A percentile compares a stretch with the other conserved stretches of the same genome.
These are phyloP conservation scores for Halophytophthora polymorphica DNA, from an alignment of 352 stramenopile species.

Conservation along the genomic window DNA sequence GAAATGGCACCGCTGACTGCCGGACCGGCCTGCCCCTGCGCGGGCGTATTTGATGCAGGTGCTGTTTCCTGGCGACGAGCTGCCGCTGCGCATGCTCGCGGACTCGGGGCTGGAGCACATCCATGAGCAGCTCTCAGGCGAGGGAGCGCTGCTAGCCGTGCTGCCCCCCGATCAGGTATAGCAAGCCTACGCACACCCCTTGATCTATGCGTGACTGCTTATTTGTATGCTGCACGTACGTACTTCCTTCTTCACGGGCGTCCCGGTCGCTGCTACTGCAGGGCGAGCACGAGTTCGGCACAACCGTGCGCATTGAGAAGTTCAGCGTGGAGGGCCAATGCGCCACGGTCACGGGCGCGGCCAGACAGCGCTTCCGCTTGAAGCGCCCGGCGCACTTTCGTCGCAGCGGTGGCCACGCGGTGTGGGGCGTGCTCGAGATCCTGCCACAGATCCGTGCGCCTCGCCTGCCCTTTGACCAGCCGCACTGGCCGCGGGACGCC, in stretches of 20 bases:
- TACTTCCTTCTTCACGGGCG: neutral
- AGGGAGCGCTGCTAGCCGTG: slow-evolving; percentile 57
- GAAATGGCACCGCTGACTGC: too few relatives aligned
- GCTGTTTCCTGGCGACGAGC: slow-evolving; percentile 76
- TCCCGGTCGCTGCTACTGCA: slow-evolving; percentile 4
- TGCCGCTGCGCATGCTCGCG: slow-evolving; percentile 74
- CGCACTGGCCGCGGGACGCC: slow-evolving; percentile 10
- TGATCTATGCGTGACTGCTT: too few relatives aligned
- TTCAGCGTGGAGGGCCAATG: slow-evolving; percentile 42
- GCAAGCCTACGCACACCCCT: too few relatives aligned
- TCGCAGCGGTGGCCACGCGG: slow-evolving; percentile 6
- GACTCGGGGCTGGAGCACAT: slow-evolving; percentile 48
- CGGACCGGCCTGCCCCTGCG: too few relatives aligned
- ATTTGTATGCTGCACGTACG: too few relatives aligned
- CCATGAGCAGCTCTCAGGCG: slow-evolving; percentile 36
- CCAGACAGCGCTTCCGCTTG: slow-evolving; percentile 68
- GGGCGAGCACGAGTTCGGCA: slow-evolving; percentile 45
- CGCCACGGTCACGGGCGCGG: slow-evolving; percentile 51
- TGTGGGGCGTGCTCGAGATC: slow-evolving; percentile 59
- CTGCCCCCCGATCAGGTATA: slow-evolving; percentile 47
- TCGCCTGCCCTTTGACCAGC: slow-evolving; percentile 36
- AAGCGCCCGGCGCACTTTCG: slow-evolving; percentile 19
- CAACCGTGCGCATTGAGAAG: slow-evolving; percentile 68
- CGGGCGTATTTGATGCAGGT: slow-evolving; percentile 44
- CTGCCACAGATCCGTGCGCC: slow-evolving; percentile 41